These are phyloP conservation scores for Nakazawaea holstii DNA, from an alignment of 805 yeast species.

Conservation along the genomic window DNA sequence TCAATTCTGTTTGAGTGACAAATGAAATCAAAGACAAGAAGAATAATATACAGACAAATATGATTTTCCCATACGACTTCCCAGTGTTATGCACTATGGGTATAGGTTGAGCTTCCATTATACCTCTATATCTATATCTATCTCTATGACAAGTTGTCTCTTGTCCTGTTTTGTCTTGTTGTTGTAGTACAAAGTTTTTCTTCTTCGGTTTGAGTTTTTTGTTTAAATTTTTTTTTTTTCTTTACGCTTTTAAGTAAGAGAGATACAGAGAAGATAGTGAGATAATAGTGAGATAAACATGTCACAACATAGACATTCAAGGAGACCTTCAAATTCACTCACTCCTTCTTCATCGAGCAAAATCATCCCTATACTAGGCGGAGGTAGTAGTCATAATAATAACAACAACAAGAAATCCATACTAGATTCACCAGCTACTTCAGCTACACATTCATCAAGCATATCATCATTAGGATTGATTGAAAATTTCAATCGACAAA, in stretches of 20 bases:
- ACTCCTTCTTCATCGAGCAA: not conserved
- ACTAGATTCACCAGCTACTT: constrained; percentile 2
- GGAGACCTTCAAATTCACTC: too few species aligned
- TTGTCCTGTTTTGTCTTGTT: too few species aligned
- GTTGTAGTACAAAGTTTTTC: too few species aligned
- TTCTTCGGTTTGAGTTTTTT: too few species aligned
- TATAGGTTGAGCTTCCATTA: not conserved
- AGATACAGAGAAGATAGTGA: too few species aligned
- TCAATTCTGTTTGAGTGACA: constrained; percentile 76
- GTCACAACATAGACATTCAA: too few species aligned
- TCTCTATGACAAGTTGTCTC: not conserved
- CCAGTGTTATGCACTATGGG: constrained; percentile 14
- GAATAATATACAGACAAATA: constrained; percentile 42
- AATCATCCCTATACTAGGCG: constrained; percentile 1
- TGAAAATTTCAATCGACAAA: not conserved
- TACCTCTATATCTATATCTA: not conserved
- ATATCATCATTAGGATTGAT: constrained; percentile 10
- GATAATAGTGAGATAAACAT: too few species aligned
- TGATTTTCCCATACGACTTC: constrained; percentile 30
- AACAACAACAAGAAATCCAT: not conserved
- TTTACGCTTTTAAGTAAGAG: too few species aligned
- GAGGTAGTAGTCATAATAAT: too few species aligned
- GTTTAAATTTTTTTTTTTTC: too few species aligned
- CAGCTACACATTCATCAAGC: constrained; percentile 8
- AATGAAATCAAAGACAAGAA: constrained; percentile 50